phyloP scores from a whole-genome alignment of 441 rosid genomes.

The California macrophylla region DNA sequence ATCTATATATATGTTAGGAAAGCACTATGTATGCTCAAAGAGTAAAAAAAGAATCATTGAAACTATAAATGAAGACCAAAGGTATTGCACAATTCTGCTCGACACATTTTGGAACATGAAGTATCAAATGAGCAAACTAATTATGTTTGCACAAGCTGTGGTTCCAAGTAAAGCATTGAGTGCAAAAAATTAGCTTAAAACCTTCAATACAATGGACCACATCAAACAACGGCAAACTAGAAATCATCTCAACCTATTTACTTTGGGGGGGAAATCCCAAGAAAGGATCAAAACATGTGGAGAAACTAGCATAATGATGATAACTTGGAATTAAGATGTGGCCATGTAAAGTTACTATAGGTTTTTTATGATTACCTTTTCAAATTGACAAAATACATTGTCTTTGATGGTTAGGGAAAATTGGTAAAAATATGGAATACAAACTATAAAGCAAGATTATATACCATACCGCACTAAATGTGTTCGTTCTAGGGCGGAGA shows the following conservation, averaged over 20 bases:
- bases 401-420: neutral
- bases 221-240: neutral
- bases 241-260: neutral
- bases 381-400: too few relatives aligned
- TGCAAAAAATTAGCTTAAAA: neutral
- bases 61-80: neutral
- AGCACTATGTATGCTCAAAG: too few relatives aligned
- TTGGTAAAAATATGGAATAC: neutral
- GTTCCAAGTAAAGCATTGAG: neutral
- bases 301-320: neutral
- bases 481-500: slow-evolving; percentile 90
- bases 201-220: neutral
- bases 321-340: neutral
- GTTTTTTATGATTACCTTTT: neutral
- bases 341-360: neutral
- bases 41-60: neutral
- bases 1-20: too few relatives aligned
- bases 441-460: neutral
- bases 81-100: neutral
- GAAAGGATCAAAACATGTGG: neutral
- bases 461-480: slow-evolving; percentile 80
- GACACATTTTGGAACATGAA: neutral
- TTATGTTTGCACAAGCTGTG: neutral
- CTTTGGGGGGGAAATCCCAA: neutral
- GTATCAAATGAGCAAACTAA: neutral